phyloP scores from a whole-genome alignment of 78 protist species.

The Dictyostelium purpureum region DNA sequence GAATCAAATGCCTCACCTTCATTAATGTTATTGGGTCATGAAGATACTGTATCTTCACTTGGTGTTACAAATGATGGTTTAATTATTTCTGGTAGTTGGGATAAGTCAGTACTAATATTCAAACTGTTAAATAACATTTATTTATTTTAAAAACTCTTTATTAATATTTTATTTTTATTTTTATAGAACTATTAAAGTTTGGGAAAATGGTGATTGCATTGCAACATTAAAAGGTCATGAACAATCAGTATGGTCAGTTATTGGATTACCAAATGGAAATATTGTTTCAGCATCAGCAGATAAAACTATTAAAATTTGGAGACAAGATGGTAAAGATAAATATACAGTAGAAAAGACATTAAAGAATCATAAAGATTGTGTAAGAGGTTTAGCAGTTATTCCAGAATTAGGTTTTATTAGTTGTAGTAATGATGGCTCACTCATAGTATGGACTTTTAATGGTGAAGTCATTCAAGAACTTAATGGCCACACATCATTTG shows the following conservation, averaged over 20 bases:
- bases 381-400: constrained; percentile 84
- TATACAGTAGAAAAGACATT: constrained; percentile 9
- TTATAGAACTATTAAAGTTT: constrained; percentile 55
- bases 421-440: constrained; percentile 61
- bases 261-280: constrained; percentile 73
- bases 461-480: constrained; percentile 63
- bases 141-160: not conserved
- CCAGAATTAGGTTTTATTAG: constrained; percentile 80
- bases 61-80: constrained; percentile 46
- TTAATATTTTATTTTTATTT: not conserved
- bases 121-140: not conserved
- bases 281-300: constrained; percentile 84
- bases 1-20: constrained; percentile 9
- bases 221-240: constrained; percentile 82
- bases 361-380: constrained; percentile 86
- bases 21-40: constrained; percentile 58
- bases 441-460: constrained; percentile 74
- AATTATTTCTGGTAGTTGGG: constrained; percentile 78
- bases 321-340: not conserved
- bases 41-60: constrained; percentile 55
- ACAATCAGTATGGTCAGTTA: constrained; percentile 85
- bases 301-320: constrained; percentile 86
- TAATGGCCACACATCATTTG: constrained; percentile 11
- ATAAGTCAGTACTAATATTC: constrained; percentile 31
- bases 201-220: constrained; percentile 74